Evolutionary conservation across 225 moss, liverwort and hornwort genomes (phyloP).

Genomic region (Lunularia cruciata): DNA sequence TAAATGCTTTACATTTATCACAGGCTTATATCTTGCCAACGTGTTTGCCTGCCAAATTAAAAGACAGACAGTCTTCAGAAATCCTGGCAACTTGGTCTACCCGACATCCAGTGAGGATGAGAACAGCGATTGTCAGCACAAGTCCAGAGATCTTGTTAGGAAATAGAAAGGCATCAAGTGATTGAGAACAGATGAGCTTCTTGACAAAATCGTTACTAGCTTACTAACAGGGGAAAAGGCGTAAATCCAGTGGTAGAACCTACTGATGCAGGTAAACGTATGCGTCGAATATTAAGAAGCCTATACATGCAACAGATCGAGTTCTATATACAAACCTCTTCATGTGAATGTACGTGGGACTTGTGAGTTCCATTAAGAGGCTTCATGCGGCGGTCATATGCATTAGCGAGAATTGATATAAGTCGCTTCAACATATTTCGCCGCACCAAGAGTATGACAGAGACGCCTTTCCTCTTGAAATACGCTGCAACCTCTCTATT

Average conservation of each 20-base stretch:
- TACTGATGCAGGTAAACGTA: no score
- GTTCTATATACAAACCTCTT: constrained; percentile 56
- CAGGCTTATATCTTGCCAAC: constrained; percentile 59
- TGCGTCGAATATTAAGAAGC: no score
- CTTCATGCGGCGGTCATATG: constrained; percentile 52
- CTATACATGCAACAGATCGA: no score
- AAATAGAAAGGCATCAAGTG: no score
- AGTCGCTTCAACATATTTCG: constrained; percentile 57
- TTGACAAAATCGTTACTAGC: no score
- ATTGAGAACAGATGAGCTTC: no score
- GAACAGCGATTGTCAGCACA: no score
- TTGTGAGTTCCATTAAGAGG: constrained; percentile 64
- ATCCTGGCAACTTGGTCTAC: no score
- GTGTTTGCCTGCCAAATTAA: constrained; percentile 43
- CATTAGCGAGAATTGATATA: constrained; percentile 56
- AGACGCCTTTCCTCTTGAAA: constrained; percentile 49
- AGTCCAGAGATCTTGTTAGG: no score
- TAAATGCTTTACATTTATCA: constrained; percentile 44
- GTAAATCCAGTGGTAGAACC: no score
- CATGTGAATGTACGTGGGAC: constrained; percentile 57
- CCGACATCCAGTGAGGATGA: no score
- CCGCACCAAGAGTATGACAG: constrained; percentile 49
- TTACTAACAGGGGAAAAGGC: no score
- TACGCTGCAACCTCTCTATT: constrained; percentile 52
- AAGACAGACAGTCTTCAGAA: not conserved